Evolutionary conservation across 116 monocot species (phyloP).

Genomic region (Dioscorea cayenensis): DNA sequence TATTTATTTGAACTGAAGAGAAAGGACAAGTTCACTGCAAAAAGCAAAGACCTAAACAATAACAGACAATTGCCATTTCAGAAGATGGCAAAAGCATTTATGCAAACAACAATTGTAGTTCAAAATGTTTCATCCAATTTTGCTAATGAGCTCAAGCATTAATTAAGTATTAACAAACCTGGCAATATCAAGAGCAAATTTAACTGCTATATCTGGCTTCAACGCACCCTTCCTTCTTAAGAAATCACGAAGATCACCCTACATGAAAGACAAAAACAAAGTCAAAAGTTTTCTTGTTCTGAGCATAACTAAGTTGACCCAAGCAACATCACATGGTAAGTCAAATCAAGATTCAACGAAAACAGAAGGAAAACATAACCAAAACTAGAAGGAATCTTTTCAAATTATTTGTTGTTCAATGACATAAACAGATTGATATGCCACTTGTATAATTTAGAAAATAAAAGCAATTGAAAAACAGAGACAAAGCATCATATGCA

Average conservation of each 20-base stretch:
- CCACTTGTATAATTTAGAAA: too few species aligned
- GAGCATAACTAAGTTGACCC: background rate
- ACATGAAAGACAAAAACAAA: constrained; percentile 1
- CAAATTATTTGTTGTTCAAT: too few species aligned
- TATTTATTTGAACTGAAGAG: constrained; percentile 1
- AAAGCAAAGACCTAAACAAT: background rate
- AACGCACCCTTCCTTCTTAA: constrained; percentile 65
- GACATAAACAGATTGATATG: too few species aligned
- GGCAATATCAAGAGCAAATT: constrained; percentile 91
- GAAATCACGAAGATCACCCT: constrained; percentile 79
- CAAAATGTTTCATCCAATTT: background rate
- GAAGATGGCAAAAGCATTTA: background rate
- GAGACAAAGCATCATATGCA: too few species aligned
- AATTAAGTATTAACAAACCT: constrained; percentile 41
- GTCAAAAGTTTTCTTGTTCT: background rate
- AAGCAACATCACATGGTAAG: background rate
- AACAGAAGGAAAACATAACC: too few species aligned
- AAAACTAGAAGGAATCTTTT: too few species aligned
- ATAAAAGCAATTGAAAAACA: too few species aligned
- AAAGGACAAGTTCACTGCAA: background rate
- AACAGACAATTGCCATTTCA: background rate
- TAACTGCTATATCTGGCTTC: constrained; percentile 53
- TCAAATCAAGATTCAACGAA: too few species aligned
- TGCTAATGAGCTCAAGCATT: background rate
- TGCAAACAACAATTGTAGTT: background rate